Evolutionary conservation across 805 yeast species (phyloP), one percentile per base, ranked within the genome.

Genomic region (Lipomyces mesembrius): DNA sequence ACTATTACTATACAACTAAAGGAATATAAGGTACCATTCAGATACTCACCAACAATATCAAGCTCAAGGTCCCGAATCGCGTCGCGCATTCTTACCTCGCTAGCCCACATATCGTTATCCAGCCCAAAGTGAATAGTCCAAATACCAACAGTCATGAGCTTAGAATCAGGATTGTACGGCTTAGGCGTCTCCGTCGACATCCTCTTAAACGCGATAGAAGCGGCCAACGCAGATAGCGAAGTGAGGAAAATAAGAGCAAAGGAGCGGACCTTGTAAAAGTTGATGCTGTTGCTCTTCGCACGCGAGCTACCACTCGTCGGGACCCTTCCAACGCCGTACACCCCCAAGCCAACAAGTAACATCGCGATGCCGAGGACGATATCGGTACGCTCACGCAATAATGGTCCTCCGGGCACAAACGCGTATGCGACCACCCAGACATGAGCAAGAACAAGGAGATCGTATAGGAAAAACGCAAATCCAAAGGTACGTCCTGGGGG

Each of bases 351-450:
- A 32, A 91, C 79, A 57, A 83, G 75, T 0, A 77, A 70, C 57
- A 88, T 85, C 17, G 95, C 86, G 8, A 80, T 68, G 5, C 83
- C 83, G 56, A 92, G 77, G 2, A 95, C 85, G 57, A 90, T 77
- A 77, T 92, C 97, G 0, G 95, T 88, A 77, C 97, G 85, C 78
- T 95, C 99, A 75, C 99, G 85, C 61, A 95, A 81, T 27, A 90
- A 68, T 76, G 89, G 88, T 8, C 99, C 99, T 67, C 91, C 93
- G 11, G 99, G 99, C 58, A 95, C 99, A 80, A 95, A 95, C 0
- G 99, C 98, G 78, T 95, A 95, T 0, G 99, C 99, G 57, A 95
- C 98, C 55, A 90, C 88, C 98, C 98, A 94, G 60, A 94, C 96
- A 77, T 92, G 94, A 4, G 90, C 96, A 68, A 95, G 82, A 32